Conservation (phyloP, 1,139 yeast genomes). For the Geotrichum australiense region DNA sequence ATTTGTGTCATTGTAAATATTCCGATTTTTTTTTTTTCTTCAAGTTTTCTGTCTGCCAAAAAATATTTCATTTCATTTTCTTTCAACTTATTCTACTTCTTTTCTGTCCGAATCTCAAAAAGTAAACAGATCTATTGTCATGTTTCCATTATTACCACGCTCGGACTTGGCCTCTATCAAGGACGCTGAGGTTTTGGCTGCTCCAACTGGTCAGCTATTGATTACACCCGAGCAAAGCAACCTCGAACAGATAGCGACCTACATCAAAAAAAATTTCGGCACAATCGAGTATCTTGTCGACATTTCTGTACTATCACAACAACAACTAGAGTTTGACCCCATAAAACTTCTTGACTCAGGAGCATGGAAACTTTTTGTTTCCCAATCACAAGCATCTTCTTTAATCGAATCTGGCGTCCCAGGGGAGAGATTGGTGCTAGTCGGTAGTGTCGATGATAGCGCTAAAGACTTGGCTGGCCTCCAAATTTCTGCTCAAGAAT, state of each 20-base stretch:
- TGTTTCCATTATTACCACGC: conserved; percentile 43
- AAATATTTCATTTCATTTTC: neutral
- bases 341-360: conserved; percentile 64
- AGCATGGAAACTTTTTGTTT: conserved; percentile 46
- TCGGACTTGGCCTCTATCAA: conserved; percentile 27
- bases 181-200: conserved; percentile 27
- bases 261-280: conserved; percentile 21
- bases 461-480: conserved; percentile 21
- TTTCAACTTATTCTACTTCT: neutral
- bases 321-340: conserved; percentile 37
- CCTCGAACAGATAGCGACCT: conserved; percentile 24
- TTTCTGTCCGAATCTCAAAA: neutral
- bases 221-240: conserved; percentile 35
- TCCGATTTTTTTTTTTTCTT: neutral
- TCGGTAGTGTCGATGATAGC: conserved; percentile 24
- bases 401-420: conserved; percentile 53
- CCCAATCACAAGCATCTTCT: conserved; percentile 33
- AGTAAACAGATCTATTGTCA: too few species aligned
- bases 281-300: conserved; percentile 40
- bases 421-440: conserved; percentile 45
- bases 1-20: neutral
- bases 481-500: conserved; percentile 27
- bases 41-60: neutral
- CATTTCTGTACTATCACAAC: conserved; percentile 29
- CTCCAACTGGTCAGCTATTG: conserved; percentile 37